phyloP scores from a whole-genome alignment of 805 yeast species.

The Kurtzmaniella cleridarum region DNA sequence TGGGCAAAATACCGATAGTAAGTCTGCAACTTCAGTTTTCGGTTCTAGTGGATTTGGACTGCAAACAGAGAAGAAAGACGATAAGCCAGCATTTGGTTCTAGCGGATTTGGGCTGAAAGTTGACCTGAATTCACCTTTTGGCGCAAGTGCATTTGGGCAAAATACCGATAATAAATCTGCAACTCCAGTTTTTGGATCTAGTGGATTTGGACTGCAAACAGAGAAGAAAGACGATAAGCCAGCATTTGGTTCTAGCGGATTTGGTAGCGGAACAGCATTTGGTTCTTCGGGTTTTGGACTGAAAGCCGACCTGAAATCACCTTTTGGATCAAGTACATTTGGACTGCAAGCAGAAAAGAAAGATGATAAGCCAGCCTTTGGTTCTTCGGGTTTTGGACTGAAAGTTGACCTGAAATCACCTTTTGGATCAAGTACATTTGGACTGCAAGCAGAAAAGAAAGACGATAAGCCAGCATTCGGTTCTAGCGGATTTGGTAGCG shows the following conservation, averaged over 20 bases:
- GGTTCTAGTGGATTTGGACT: slow-evolving; percentile 8
- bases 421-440: slow-evolving; percentile 9
- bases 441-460: not conserved
- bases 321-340: slow-evolving; percentile 13
- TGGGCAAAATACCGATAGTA: not conserved
- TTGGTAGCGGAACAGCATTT: too few species aligned
- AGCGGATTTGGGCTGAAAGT: too few species aligned
- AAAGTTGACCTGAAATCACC: not conserved
- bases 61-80: too few species aligned
- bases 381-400: slow-evolving; percentile 8
- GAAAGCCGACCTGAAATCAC: slow-evolving; percentile 3
- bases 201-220: slow-evolving; percentile 5
- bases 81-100: too few species aligned
- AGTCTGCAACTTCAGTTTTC: slow-evolving; percentile 4
- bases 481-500: slow-evolving; percentile 9
- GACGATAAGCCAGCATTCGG: slow-evolving; percentile 13
- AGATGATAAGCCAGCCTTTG: slow-evolving; percentile 13
- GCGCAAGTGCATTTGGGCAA: too few species aligned
- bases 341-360: slow-evolving; percentile 6
- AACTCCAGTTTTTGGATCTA: not conserved
- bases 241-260: slow-evolving; percentile 14
- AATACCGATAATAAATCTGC: not conserved
- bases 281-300: not conserved
- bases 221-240: slow-evolving; percentile 6
- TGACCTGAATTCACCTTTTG: too few species aligned